phyloP scores from a whole-genome alignment of 108 stramenopile species.

The Pseudonitzschia multistriata region DNA sequence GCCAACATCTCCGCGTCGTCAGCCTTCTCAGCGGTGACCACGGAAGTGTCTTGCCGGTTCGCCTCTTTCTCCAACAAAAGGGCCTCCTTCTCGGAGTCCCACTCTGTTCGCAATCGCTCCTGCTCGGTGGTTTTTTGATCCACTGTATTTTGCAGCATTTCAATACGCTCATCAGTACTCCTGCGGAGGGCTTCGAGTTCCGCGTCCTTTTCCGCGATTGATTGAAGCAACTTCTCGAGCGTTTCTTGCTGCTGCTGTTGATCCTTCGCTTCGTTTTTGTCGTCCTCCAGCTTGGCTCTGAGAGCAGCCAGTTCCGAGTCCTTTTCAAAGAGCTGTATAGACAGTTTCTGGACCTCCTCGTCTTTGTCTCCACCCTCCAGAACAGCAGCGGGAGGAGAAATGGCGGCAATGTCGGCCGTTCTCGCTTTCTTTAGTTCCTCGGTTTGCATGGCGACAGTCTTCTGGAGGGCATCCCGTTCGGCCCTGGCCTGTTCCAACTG shows the following conservation, averaged over 20 bases:
- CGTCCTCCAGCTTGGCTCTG: constrained; percentile 37
- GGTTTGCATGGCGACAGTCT: constrained; percentile 53
- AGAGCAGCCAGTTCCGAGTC: constrained; percentile 62
- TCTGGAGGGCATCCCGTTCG: constrained; percentile 49
- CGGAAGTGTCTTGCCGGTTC: too few species aligned
- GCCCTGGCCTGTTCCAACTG: constrained; percentile 40
- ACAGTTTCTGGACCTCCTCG: not conserved
- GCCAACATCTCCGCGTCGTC: too few species aligned
- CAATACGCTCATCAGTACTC: too few species aligned
- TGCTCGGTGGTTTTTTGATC: too few species aligned
- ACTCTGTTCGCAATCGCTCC: too few species aligned
- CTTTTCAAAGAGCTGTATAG: constrained; percentile 58
- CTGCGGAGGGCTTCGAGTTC: not conserved
- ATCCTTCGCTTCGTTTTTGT: constrained; percentile 1
- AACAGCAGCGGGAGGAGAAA: not conserved
- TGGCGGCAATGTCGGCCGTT: not conserved
- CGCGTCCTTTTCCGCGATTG: not conserved
- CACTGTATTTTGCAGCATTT: too few species aligned
- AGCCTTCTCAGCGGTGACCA: too few species aligned
- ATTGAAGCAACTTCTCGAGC: not conserved
- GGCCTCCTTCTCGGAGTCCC: too few species aligned
- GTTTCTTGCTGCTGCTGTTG: not conserved
- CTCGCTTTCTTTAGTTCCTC: constrained; percentile 39
- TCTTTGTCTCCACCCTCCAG: not conserved
- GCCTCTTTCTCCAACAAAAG: too few species aligned